These are phyloP conservation scores for Achaetomium macrosporum DNA, from an alignment of 2,329 filamentous ascomycete species.

Conservation along the genomic window DNA sequence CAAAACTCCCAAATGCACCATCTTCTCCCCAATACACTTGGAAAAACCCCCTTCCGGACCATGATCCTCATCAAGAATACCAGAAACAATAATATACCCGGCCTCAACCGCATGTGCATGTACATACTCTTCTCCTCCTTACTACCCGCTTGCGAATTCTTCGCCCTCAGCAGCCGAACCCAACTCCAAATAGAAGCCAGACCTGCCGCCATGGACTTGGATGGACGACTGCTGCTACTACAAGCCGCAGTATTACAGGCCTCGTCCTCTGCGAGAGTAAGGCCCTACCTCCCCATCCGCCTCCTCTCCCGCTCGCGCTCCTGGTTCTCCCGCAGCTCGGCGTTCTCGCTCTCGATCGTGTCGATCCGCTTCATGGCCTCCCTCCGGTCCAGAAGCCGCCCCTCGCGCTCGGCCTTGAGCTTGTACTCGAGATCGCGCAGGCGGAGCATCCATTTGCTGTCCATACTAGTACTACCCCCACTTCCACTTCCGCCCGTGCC, in stretches of 20 bases:
- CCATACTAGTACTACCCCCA: slow-evolving; percentile 30
- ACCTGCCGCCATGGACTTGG: too few species aligned
- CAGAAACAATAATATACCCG: too few species aligned
- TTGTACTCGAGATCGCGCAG: slow-evolving; percentile 83
- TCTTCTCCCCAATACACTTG: too few species aligned
- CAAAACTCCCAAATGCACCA: too few species aligned
- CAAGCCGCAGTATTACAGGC: not conserved
- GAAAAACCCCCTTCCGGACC: too few species aligned
- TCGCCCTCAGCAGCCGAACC: too few species aligned
- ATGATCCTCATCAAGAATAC: too few species aligned
- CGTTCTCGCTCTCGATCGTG: slow-evolving; percentile 24
- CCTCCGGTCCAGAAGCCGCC: slow-evolving; percentile 72
- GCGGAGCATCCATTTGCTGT: slow-evolving; percentile 78
- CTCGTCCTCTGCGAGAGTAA: not conserved
- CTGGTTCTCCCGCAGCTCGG: slow-evolving; percentile 21
- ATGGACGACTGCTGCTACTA: too few species aligned
- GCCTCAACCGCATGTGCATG: too few species aligned
- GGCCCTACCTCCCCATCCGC: slow-evolving; percentile 7
- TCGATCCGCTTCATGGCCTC: slow-evolving; percentile 65
- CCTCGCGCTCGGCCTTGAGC: slow-evolving; percentile 85
- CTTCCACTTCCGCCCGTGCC: not conserved
- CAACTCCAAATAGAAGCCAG: too few species aligned
- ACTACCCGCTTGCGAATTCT: too few species aligned
- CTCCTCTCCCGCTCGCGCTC: slow-evolving; percentile 23
- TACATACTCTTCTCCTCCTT: too few species aligned